Evolutionary conservation across 2,329 filamentous ascomycete genomes (phyloP), one percentile per base, ranked within the genome.

Genomic region (Calonectria hawksworthii): DNA sequence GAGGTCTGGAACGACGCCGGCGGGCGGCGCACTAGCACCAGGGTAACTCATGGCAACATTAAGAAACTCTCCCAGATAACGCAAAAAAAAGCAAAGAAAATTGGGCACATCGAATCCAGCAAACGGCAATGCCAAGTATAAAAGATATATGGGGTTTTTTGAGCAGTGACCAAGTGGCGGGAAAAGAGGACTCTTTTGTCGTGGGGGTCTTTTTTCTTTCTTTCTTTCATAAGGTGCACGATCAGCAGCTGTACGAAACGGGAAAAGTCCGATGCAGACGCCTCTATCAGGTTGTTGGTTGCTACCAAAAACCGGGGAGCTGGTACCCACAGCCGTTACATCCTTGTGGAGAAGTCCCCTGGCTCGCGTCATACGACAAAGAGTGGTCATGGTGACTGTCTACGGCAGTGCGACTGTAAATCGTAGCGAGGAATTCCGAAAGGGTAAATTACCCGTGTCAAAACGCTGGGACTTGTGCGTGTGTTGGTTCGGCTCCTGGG

Each of bases 21-120:
- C 18, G 4, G 76, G 74, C 13, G 75, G 76, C 67, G 72, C 72
- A 1, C 54, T 52, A n/a, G 76, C 72, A 7, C 77, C 75, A 1
- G 74, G 74, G 23, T 70, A 78, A 38, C 66, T 78, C 77, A 78
- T 78, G 14, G 16, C 8, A 26, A 16, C 3, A 61, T 30, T 11
- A 0, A 10, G n/a, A 67, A 16, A 32, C 4, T 36, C 4, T 36
- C 30, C 6, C 3, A 11, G 14, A 21, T 41, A 13, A n/a, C 34
- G 21, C 23, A n/a, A 41, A 16, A 28, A 1, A 18, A 4, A 13
- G 5, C 4, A 7, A 26, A 41, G 1, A 28, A 8, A 28, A 9
- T 21, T 21, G 4, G 11, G 23, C 8, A 14, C 54, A 36, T 63
- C 21, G 23, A 63, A 44, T 41, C 9, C 1, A 2, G 13, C 16